Conservation (phyloP, 306 rosid genomes). For the Quercus mongolica region DNA sequence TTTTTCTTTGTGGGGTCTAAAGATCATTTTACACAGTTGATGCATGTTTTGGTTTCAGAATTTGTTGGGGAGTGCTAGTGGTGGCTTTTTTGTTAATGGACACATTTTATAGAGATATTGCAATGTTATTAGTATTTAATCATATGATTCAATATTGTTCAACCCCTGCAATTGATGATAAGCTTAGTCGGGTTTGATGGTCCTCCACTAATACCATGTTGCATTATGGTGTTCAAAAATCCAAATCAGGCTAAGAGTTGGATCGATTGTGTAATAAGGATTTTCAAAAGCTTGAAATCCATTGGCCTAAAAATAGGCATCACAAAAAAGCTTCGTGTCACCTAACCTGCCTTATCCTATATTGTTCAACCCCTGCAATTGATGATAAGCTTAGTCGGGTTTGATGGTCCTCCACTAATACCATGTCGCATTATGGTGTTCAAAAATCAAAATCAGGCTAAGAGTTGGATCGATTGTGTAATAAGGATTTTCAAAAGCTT, state of each 20-base stretch:
- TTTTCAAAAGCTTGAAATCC: background rate
- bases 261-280: background rate
- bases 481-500: background rate
- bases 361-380: background rate
- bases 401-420: slow-evolving; percentile 19
- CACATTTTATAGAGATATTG: background rate
- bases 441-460: background rate
- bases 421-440: background rate
- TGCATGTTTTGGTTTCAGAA: background rate
- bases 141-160: background rate
- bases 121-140: background rate
- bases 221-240: background rate
- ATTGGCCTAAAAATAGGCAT: background rate
- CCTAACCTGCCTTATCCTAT: background rate
- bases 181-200: slow-evolving; percentile 13
- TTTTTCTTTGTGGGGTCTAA: background rate
- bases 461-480: background rate
- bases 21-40: background rate
- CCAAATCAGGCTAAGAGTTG: background rate
- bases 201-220: slow-evolving; percentile 16
- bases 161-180: slow-evolving; percentile 1
- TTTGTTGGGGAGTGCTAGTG: slow-evolving; percentile 11
- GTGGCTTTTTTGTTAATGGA: slow-evolving; percentile 2
- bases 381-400: slow-evolving; percentile 10
- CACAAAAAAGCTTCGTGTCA: no score